These are phyloP conservation scores for Suillus hirtellus DNA, from an alignment of 768 basidiomycete species.

Conservation along the genomic window DNA sequence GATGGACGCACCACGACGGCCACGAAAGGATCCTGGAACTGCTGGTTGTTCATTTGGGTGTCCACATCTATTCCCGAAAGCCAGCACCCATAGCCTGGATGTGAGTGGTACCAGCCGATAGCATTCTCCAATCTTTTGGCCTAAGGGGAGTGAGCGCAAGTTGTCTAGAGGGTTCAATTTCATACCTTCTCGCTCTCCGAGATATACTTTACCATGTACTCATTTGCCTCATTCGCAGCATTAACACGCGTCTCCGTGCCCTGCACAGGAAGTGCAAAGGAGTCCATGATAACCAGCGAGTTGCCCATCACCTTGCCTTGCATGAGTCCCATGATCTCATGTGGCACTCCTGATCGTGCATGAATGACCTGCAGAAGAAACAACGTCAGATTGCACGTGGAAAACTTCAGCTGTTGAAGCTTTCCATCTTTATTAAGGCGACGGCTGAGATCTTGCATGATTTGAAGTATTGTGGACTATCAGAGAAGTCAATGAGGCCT, in stretches of 20 bases:
- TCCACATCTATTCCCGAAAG: conserved; percentile 98
- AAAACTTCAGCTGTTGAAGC: conserved; percentile 10
- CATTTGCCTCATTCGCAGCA: conserved; percentile 92
- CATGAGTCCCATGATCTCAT: conserved; percentile 99
- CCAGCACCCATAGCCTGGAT: conserved; percentile 99
- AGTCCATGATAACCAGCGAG: conserved; percentile 87
- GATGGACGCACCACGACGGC: conserved; percentile 81
- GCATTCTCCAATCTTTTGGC: conserved; percentile 84
- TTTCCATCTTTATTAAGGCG: conserved; percentile 92
- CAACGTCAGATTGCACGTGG: conserved; percentile 12
- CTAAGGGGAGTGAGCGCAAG: conserved; percentile 36
- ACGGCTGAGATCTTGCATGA: conserved; percentile 94
- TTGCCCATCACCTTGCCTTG: conserved; percentile 90
- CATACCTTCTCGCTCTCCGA: conserved; percentile 75
- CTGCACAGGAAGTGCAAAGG: conserved; percentile 95
- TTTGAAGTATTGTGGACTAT: conserved; percentile 79
- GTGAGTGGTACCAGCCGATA: conserved; percentile 98
- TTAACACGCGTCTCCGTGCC: conserved; percentile 99
- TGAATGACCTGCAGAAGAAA: conserved; percentile 80
- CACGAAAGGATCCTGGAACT: conserved; percentile 94
- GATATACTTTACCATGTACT: conserved; percentile 97
- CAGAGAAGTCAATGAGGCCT: not conserved
- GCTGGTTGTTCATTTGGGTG: conserved; percentile 94
- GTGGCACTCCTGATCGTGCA: conserved; percentile 93
- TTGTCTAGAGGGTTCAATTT: conserved; percentile 4